phyloP scores from a whole-genome alignment of 345 rosid species.

The Arabidopsis suecica region DNA sequence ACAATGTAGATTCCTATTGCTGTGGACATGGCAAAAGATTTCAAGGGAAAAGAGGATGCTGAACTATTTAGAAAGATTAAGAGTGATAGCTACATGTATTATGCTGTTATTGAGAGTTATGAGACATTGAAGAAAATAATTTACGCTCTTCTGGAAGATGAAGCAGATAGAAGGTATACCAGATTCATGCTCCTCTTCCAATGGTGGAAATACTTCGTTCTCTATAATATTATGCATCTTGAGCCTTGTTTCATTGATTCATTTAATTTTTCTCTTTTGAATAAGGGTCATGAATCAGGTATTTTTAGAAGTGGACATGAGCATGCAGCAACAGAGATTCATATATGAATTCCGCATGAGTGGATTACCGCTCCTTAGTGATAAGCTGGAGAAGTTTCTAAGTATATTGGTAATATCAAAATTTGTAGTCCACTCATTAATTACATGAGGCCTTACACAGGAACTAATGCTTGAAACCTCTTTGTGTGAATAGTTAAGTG shows the following conservation, averaged over 20 bases:
- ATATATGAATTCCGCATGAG: slow-evolving; percentile 67
- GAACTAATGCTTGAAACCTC: slow-evolving; percentile 30
- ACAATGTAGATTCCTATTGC: slow-evolving; percentile 84
- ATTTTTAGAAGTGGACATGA: slow-evolving; percentile 54
- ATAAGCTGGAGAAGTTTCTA: slow-evolving; percentile 80
- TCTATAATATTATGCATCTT: slow-evolving; percentile 12
- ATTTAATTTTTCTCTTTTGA: slow-evolving; percentile 23
- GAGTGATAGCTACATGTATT: slow-evolving; percentile 68
- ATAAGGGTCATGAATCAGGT: slow-evolving; percentile 62
- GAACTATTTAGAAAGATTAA: slow-evolving; percentile 78
- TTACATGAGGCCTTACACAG: slow-evolving; percentile 3
- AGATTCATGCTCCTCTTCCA: background rate
- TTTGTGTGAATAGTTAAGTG: slow-evolving; percentile 55
- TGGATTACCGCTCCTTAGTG: slow-evolving; percentile 73
- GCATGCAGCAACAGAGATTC: slow-evolving; percentile 55
- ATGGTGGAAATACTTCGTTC: background rate
- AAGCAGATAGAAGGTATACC: slow-evolving; percentile 64
- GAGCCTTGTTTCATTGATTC: slow-evolving; percentile 2
- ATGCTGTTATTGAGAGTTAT: slow-evolving; percentile 82
- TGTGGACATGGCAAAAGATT: slow-evolving; percentile 97
- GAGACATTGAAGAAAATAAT: slow-evolving; percentile 70
- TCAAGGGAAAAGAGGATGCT: slow-evolving; percentile 67
- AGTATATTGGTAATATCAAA: slow-evolving; percentile 59
- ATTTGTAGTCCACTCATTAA: slow-evolving; percentile 1
- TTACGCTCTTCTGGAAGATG: slow-evolving; percentile 62